Evolutionary conservation across 202 grass and related monocot species (phyloP), one percentile per base, ranked within the genome.

Genomic region (Zoysia matrella): DNA sequence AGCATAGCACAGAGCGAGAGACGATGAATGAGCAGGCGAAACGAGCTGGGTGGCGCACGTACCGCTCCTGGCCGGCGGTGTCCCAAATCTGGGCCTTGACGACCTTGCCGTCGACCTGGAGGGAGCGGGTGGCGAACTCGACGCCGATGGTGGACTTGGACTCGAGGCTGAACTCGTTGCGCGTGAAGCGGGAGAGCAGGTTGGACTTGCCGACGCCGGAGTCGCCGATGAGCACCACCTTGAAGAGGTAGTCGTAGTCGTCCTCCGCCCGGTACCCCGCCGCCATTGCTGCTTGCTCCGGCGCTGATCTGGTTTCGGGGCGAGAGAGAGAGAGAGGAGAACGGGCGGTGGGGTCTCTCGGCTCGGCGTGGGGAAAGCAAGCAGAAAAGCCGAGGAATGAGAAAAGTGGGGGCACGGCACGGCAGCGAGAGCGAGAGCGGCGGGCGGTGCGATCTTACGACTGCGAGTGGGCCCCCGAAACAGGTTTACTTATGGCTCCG

Each of bases 11-110:
- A 54, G 14, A 9, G 18, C 30, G 15, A 2, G 13, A 16, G 9
- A 1, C 1, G 11, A 4, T 4, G 7, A 2, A 60, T 41, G 18
- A 5, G 22, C 22, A 22, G 22, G 55, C 10, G 5, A 39, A 46
- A 51, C 7, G 9, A 56, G 1, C n/a, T 22, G 51, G 15, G 44
- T 4, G 41, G 1, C 22, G 22, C 22, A 53, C 74, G 48, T 75
- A 97, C 94, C 94, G 80, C 70, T 97, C 94, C 72, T 97, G 94
- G 8, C 94, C 92, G 8, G 94, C 94, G 42, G 94, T 94, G 82
- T 97, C 92, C 94, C 92, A 97, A 94, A 97, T 97, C 94, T 97
- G 94, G 36, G 94, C 92, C 94, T 97, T 97, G 83, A 97, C 83
- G 80, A 97, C 90, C 91, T 97, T 97, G 76, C 89, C 90, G 71